Base-by-base conservation (phyloP, 192 early-diverging fungal genomes). In the Podila verticillata region DNA sequence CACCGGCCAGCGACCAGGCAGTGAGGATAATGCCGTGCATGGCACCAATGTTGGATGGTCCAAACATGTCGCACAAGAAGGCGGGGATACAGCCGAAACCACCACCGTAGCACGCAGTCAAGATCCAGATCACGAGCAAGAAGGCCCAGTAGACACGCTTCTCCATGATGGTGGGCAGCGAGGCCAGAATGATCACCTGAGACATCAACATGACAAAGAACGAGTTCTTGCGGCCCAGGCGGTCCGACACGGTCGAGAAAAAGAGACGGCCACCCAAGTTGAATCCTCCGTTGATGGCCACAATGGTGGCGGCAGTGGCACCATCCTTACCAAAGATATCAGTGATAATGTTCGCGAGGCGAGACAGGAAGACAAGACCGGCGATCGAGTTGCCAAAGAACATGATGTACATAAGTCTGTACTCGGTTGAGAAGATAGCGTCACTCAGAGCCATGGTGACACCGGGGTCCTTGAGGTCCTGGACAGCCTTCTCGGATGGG, bases 31-130 rank as follows among this genome's bases (percentile, higher is more conserved):
- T 79, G 19, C 92, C 92, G 74, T 93, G 91, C 63, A 89, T 88
- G 0, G 89, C 85, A 3, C 89, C 86, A 70, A 91, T 88, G 75
- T 93, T 93, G 19, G 89, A 82, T n/a, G 88, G 84, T 9, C 90
- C 90, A 72, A 93, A 93, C 87, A 91, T 90, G 63, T 93, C 92
- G 17, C 90, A 86, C 51, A 93, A 72, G 68, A 90, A 91, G 6
- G 91, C 90, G 0, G 91, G 90, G 65, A 93, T 91, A 66, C 90
- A 84, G 22, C 91, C 90, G 48, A 93, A 92, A 20, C 92, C 92
- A 57, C 88, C 90, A 49, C 92, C 92, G 64, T 92, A 93, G 84
- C 87, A 91, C 17, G 88, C 68, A 2, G 90, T 89, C 26, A 91
- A 88, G 34, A 87, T 51, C 85, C 89, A 91, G 54, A 89, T 81